Evolutionary conservation across 139 green algal species (phyloP).

Genomic region (Coelastrella sp.): DNA sequence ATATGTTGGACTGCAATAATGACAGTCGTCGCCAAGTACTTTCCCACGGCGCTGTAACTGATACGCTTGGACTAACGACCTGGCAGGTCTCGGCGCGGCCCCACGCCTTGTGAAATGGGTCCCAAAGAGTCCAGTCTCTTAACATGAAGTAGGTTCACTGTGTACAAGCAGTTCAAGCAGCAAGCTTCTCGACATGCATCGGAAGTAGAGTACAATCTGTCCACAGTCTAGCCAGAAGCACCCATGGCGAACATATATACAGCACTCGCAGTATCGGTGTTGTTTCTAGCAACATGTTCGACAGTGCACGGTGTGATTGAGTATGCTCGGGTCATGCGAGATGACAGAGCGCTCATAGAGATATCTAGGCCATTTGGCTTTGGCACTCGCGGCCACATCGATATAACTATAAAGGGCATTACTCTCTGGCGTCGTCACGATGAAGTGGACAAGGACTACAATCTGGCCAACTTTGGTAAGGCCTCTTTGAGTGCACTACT

Average conservation of each 20-base stretch:
- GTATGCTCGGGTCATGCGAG: constrained; percentile 29
- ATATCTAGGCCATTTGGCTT: constrained; percentile 42
- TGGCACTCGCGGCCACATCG: constrained; percentile 23
- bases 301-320: background rate
- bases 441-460: background rate
- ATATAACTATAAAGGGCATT: constrained; percentile 19
- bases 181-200: too few relatives aligned
- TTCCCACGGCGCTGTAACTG: too few relatives aligned
- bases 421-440: constrained; percentile 16
- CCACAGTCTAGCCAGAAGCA: background rate
- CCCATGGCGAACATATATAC: background rate
- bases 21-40: too few relatives aligned
- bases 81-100: too few relatives aligned
- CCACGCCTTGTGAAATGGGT: too few relatives aligned
- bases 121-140: too few relatives aligned
- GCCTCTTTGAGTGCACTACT: too few relatives aligned
- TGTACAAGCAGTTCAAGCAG: too few relatives aligned
- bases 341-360: constrained; percentile 38
- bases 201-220: background rate
- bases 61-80: too few relatives aligned
- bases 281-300: background rate
- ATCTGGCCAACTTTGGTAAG: constrained; percentile 58
- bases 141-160: too few relatives aligned
- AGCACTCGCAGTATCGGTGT: background rate
- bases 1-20: too few relatives aligned